Base-by-base conservation (phyloP, 768 basidiomycete genomes). In the Auricularia auricula-judae region DNA sequence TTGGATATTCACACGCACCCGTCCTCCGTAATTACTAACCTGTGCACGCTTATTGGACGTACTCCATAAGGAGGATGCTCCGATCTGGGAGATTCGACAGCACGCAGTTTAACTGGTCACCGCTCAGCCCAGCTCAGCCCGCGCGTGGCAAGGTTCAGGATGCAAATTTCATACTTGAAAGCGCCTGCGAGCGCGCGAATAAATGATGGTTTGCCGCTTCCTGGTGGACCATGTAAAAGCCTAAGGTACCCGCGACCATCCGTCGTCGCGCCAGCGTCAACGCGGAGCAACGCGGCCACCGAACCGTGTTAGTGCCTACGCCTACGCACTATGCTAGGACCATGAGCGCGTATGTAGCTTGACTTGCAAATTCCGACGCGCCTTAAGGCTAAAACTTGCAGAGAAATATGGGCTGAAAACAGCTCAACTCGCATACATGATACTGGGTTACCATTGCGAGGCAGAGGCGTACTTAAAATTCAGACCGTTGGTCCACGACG, bases 341-440 rank as follows among this genome's bases (percentile, higher is more conserved):
- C 7, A 29, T 11, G 66, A 42, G 39, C 39, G 8, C 39, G 39
- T 42, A 8, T 42, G 39, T 2, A 42, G 7, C 39, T 42, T 42
- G 39, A 2, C 39, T 42, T 42, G 39, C 2, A 42, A 42, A 42
- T 42, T 42, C 29, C 12, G 39, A 42, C 76, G 65, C 68, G 95
- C 96, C 94, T 98, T 95, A 43, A 99, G 83, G 42, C 96, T 97
- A 71, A 98, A 98, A 34, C 97, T 96, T 60, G 96, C 97, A 73
- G 96, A 92, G 73, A 99, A 98, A 78, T 93, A 95, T 43, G 93
- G 96, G 73, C 97, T 99, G 70, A 43, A 18, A 60, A 36, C 3
- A 33, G 33, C 16, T 21, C n/a, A 35, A 23, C 10, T 18, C 18
- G 59, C 23, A 10, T 16, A 23, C 23, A 23, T 23, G 23, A 23